Evolutionary conservation across 352 stramenopile species (phyloP).

Genomic region (Globisporangium megalacanthum): DNA sequence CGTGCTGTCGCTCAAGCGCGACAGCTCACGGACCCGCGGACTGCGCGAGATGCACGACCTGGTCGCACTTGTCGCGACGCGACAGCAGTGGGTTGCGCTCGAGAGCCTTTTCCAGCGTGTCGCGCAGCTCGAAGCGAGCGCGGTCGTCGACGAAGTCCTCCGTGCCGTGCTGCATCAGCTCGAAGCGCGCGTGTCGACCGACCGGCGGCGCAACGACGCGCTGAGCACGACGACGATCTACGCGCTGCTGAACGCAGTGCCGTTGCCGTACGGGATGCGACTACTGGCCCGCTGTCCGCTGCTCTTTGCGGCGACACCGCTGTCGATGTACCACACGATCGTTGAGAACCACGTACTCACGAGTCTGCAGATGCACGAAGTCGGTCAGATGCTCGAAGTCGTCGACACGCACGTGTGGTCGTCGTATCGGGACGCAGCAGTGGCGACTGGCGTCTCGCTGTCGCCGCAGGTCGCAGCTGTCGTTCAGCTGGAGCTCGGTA

Average conservation of each 20-base stretch:
- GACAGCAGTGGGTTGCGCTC: constrained; percentile 33
- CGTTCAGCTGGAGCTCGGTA: constrained; percentile 54
- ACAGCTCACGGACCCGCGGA: constrained; percentile 16
- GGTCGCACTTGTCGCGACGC: constrained; percentile 35
- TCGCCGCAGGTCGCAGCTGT: constrained; percentile 64
- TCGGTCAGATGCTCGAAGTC: constrained; percentile 69
- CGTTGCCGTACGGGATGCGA: constrained; percentile 46
- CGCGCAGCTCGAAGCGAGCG: constrained; percentile 35
- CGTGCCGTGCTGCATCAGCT: constrained; percentile 51
- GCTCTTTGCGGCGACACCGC: constrained; percentile 53
- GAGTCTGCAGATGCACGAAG: constrained; percentile 56
- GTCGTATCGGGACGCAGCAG: constrained; percentile 63
- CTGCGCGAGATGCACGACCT: constrained; percentile 38
- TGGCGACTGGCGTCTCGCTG: constrained; percentile 47
- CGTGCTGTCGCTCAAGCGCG: constrained; percentile 28
- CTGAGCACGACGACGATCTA: constrained; percentile 64
- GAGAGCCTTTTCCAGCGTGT: constrained; percentile 39
- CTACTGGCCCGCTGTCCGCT: constrained; percentile 56
- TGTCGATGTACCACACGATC: constrained; percentile 77
- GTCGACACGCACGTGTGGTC: constrained; percentile 81
- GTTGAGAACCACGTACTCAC: constrained; percentile 65
- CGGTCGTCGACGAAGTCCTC: constrained; percentile 25
- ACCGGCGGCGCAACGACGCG: constrained; percentile 28
- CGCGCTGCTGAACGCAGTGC: constrained; percentile 56
- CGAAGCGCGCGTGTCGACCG: constrained; percentile 22